Percentiles rank a stretch among this genome's conserved stretches.
phyloP scores from a whole-genome alignment of 805 yeast species.

The Suhomyces faveliae region DNA sequence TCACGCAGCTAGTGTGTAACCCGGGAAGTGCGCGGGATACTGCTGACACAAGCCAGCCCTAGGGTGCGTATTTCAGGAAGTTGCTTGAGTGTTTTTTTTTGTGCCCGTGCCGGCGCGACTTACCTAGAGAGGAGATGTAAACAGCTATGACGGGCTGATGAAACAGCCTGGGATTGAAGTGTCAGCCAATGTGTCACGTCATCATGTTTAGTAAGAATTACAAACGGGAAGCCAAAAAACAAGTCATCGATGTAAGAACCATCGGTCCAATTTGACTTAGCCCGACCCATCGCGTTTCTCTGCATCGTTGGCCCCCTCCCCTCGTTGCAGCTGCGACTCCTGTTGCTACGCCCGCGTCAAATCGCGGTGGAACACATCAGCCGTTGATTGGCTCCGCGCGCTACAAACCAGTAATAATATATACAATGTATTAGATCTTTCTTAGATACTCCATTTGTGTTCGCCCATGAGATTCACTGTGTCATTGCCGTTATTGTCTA shows the following conservation, averaged over 20 bases:
- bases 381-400: background rate
- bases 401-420: constrained; percentile 2
- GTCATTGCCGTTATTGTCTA: constrained; percentile 6
- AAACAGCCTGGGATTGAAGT: background rate
- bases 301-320: too few relatives aligned
- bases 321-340: background rate
- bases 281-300: too few relatives aligned
- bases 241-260: background rate
- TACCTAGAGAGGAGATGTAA: constrained; percentile 1
- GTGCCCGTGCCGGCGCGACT: background rate
- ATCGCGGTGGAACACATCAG: background rate
- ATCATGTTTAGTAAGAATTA: too few relatives aligned
- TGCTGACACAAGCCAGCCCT: constrained; percentile 1
- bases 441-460: constrained; percentile 26
- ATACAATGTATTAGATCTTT: constrained; percentile 3
- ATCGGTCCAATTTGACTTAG: too few relatives aligned
- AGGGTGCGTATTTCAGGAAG: background rate
- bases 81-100: background rate
- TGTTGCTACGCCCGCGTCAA: background rate
- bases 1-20: background rate
- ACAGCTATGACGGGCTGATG: background rate
- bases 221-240: background rate
- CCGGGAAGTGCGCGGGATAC: too few relatives aligned
- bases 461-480: constrained; percentile 31
- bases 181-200: too few relatives aligned